Evolutionary conservation across 441 rosid genomes (phyloP).

Genomic region (Pelargonium fulgidum): DNA sequence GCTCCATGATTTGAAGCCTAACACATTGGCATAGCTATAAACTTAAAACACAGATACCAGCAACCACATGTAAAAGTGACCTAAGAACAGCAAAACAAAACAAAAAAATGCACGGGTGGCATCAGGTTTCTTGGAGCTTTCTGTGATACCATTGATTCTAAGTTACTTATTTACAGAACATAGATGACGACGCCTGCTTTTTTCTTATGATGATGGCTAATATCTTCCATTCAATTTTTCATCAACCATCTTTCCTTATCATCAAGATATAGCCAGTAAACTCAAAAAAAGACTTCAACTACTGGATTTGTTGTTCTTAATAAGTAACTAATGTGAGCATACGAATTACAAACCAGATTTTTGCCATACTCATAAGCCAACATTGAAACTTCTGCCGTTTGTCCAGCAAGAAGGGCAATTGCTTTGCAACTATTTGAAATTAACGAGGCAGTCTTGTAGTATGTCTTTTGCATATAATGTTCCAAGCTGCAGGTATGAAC

Average conservation of each 20-base stretch:
- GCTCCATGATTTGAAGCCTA: neutral
- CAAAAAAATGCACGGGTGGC: neutral
- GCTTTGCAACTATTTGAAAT: slow-evolving; percentile 94
- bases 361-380: slow-evolving; percentile 83
- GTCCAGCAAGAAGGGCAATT: slow-evolving; percentile 75
- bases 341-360: slow-evolving; percentile 64
- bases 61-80: neutral
- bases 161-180: neutral
- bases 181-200: neutral
- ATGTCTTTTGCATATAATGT: slow-evolving; percentile 77
- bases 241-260: neutral
- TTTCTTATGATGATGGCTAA: neutral
- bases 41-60: neutral
- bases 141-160: neutral
- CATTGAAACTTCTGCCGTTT: slow-evolving; percentile 68
- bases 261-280: neutral
- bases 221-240: neutral
- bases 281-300: neutral
- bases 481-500: slow-evolving; percentile 66
- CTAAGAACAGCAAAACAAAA: neutral
- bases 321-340: neutral
- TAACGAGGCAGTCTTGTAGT: slow-evolving; percentile 85
- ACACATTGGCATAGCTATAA: neutral
- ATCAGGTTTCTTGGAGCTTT: neutral
- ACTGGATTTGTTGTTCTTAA: neutral